These are phyloP conservation scores for Cenchrus purpureus DNA, from an alignment of 176 grass and related monocot species.

Conservation along the genomic window DNA sequence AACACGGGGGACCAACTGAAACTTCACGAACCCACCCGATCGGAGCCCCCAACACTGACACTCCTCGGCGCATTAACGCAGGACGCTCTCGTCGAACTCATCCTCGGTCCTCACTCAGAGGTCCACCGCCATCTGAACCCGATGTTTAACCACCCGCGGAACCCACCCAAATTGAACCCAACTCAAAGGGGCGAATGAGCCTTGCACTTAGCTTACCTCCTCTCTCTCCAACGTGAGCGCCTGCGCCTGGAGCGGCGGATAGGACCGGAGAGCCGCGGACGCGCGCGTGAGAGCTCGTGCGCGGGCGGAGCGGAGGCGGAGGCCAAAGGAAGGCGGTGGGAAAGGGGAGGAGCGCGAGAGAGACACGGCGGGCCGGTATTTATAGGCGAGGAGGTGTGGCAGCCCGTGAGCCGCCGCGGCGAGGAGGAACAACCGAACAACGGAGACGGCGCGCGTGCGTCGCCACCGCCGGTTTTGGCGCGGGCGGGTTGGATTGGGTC, in stretches of 20 bases:
- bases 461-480: background rate
- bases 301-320: background rate
- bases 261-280: background rate
- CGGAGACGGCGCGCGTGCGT: background rate
- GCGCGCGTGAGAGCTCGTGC: background rate
- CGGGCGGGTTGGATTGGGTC: too few species aligned
- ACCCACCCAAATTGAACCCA: background rate
- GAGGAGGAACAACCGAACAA: background rate
- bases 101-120: background rate
- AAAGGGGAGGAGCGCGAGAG: background rate
- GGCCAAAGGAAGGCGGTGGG: too few species aligned
- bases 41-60: background rate
- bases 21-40: background rate
- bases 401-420: constrained; percentile 14
- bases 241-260: background rate
- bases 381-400: background rate
- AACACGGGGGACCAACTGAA: background rate
- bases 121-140: background rate
- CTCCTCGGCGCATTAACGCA: background rate
- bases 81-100: background rate
- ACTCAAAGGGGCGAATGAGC: background rate
- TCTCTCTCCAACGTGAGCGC: background rate
- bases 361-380: background rate
- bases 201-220: constrained; percentile 11
- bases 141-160: background rate